These are phyloP conservation scores for Rhododendron ovatum DNA, from an alignment of 148 eudicot genomes.

Conservation along the genomic window DNA sequence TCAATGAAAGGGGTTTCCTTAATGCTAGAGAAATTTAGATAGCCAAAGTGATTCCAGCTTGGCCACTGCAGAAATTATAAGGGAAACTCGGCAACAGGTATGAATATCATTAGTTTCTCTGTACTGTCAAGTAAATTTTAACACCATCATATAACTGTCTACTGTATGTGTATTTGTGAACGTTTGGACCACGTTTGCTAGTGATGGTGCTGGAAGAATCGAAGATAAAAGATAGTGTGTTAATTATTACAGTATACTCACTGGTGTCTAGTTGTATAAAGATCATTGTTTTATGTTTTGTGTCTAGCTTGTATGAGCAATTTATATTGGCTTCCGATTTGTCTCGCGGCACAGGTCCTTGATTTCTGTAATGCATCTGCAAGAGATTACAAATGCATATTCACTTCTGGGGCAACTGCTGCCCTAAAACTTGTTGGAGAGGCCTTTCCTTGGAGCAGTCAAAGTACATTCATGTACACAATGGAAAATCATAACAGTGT, in stretches of 20 bases:
- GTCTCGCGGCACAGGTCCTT: slow-evolving; percentile 55
- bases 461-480: slow-evolving; percentile 79
- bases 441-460: slow-evolving; percentile 90
- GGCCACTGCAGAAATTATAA: slow-evolving; percentile 58
- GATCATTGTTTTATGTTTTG: not conserved
- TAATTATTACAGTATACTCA: not conserved
- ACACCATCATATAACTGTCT: not conserved
- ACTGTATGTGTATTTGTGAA: not conserved
- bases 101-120: not conserved
- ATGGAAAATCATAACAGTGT: slow-evolving; percentile 99
- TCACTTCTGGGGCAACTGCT: slow-evolving; percentile 96
- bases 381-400: slow-evolving; percentile 79
- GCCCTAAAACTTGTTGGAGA: slow-evolving; percentile 89
- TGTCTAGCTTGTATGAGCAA: not conserved
- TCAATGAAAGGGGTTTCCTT: slow-evolving; percentile 23
- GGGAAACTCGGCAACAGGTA: slow-evolving; percentile 84
- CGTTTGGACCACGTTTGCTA: not conserved
- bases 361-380: slow-evolving; percentile 87
- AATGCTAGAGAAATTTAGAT: slow-evolving; percentile 42
- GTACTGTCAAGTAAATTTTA: not conserved
- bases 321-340: slow-evolving; percentile 1
- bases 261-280: not conserved
- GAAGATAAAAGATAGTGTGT: not conserved
- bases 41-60: slow-evolving; percentile 81
- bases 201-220: not conserved